Evolutionary conservation across 1,284 basidiomycete genomes (phyloP).

Genomic region (Microbotryum silenes-acaulis): DNA sequence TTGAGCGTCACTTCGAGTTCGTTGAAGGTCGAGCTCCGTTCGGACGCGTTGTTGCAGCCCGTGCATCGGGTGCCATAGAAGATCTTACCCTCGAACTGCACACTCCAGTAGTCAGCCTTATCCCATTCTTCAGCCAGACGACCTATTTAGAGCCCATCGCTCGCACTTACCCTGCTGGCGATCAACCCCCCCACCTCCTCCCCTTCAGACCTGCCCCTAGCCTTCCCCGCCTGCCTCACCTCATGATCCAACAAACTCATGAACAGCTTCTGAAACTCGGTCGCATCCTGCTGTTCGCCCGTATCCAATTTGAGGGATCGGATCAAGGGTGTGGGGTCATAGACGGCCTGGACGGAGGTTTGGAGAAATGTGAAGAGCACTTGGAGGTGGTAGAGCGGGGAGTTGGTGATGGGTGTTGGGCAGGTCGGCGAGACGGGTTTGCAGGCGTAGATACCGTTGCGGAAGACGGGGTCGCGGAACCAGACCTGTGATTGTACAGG

Average conservation of each 20-base stretch:
- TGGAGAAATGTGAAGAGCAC: constrained; percentile 66
- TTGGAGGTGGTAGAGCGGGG: constrained; percentile 46
- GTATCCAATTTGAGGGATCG: constrained; percentile 69
- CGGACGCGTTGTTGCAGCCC: constrained; percentile 58
- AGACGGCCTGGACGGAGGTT: constrained; percentile 56
- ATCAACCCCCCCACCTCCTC: constrained; percentile 1
- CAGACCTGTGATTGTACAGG: constrained; percentile 47
- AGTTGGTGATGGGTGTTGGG: constrained; percentile 2
- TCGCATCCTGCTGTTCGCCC: constrained; percentile 84
- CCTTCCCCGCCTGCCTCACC: constrained; percentile 60
- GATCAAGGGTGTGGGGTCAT: constrained; percentile 72
- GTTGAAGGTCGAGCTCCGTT: constrained; percentile 58
- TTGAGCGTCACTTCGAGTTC: constrained; percentile 78
- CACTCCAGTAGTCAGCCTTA: not conserved
- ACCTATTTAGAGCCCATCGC: not conserved
- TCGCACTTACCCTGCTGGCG: constrained; percentile 12
- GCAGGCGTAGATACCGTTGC: constrained; percentile 54
- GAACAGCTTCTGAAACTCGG: constrained; percentile 93
- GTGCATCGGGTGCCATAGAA: constrained; percentile 69
- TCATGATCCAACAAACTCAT: constrained; percentile 75
- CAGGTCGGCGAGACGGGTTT: not conserved
- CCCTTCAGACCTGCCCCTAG: constrained; percentile 9
- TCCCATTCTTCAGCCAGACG: not conserved
- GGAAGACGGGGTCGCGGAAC: constrained; percentile 58
- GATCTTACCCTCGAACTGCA: constrained; percentile 73